These are phyloP conservation scores for Huntiella abstrusa DNA, from an alignment of 2,329 filamentous ascomycete species.

Conservation along the genomic window DNA sequence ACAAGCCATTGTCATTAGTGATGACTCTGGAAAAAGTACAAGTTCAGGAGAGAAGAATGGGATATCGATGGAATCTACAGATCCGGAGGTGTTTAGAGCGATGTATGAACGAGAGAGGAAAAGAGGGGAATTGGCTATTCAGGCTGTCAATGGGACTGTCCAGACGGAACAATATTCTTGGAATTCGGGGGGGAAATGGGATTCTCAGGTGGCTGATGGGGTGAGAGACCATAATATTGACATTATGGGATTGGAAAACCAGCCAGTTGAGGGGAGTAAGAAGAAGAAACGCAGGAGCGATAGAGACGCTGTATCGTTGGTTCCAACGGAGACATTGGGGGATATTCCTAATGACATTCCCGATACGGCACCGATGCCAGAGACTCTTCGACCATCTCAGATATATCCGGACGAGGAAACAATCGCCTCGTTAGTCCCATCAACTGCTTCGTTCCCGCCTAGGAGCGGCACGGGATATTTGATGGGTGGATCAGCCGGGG, in stretches of 20 bases:
- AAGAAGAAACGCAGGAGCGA: constrained; percentile 1
- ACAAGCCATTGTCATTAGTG: too few relatives aligned
- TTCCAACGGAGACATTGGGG: not conserved
- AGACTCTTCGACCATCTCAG: not conserved
- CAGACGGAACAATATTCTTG: too few relatives aligned
- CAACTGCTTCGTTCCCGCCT: not conserved
- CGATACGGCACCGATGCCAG: not conserved
- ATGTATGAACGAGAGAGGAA: too few relatives aligned
- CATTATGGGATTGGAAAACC: not conserved
- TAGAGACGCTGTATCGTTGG: not conserved
- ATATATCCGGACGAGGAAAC: constrained; percentile 3
- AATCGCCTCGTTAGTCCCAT: constrained; percentile 1
- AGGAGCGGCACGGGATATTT: not conserved
- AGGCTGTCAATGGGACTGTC: too few relatives aligned
- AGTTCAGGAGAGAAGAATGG: too few relatives aligned
- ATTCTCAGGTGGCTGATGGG: too few relatives aligned
- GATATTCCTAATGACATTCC: not conserved
- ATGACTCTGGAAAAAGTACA: too few relatives aligned
- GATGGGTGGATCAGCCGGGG: not conserved
- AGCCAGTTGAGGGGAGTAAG: not conserved
- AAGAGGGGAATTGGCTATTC: too few relatives aligned
- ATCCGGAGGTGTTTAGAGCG: too few relatives aligned
- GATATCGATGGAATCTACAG: too few relatives aligned
- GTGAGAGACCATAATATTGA: not conserved
- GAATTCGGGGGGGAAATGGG: too few relatives aligned